These are phyloP conservation scores for Aspergillus luchuensis DNA, from an alignment of 2,329 filamentous ascomycete species.

Conservation along the genomic window DNA sequence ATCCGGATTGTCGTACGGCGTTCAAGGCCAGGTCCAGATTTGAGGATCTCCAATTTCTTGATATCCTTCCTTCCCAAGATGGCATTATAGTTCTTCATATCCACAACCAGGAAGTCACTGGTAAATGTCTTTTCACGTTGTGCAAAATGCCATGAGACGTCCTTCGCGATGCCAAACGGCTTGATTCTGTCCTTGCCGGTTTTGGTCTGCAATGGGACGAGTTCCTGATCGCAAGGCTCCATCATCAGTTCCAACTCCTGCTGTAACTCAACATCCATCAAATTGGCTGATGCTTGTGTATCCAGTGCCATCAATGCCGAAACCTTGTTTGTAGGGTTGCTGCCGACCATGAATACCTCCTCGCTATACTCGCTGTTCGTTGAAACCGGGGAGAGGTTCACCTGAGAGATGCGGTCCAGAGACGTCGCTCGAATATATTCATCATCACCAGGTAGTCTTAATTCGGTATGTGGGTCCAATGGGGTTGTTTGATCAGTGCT, in stretches of 20 bases:
- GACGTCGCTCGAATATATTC: not conserved
- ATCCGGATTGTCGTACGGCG: not conserved
- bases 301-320: not conserved
- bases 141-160: not conserved
- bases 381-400: not conserved
- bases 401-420: not conserved
- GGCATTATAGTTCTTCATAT: not conserved
- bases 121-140: not conserved
- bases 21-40: not conserved
- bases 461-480: not conserved
- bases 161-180: not conserved
- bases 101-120: not conserved
- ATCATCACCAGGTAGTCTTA: not conserved
- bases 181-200: not conserved
- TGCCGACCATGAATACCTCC: not conserved
- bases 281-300: not conserved
- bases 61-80: not conserved
- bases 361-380: not conserved
- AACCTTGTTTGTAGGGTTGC: not conserved
- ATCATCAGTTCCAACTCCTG: not conserved
- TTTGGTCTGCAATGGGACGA: not conserved
- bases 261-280: not conserved
- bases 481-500: not conserved
- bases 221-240: not conserved
- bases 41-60: not conserved